phyloP scores from a whole-genome alignment of 2,329 filamentous ascomycete genomes.

The Colletotrichum sp. region DNA sequence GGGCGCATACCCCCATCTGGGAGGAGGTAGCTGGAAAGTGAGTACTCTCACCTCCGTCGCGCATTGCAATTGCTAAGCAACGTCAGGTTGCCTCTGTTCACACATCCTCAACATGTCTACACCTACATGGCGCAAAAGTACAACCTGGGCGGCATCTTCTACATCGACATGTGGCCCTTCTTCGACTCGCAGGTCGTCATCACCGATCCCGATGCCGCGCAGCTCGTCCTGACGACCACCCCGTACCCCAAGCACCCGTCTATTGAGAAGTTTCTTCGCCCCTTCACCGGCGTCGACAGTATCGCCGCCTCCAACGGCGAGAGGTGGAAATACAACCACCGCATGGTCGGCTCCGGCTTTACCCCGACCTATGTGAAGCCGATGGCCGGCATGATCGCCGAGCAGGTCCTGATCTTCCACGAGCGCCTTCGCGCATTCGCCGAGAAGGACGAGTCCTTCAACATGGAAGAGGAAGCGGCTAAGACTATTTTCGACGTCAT shows the following conservation, averaged over 20 bases:
- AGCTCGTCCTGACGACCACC: conserved; percentile 26
- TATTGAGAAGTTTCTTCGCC: conserved; percentile 24
- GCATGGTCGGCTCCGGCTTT: conserved; percentile 32
- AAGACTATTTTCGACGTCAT: conserved; percentile 29
- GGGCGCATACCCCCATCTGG: conserved; percentile 25
- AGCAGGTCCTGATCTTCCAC: conserved; percentile 29
- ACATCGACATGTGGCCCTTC: conserved; percentile 35
- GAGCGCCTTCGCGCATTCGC: conserved; percentile 19
- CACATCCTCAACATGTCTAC: conserved; percentile 26
- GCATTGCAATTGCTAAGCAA: not conserved
- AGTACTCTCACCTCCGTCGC: not conserved
- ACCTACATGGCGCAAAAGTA: conserved; percentile 27
- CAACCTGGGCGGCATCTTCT: conserved; percentile 33
- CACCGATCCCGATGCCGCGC: conserved; percentile 28
- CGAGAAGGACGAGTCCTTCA: conserved; percentile 21
- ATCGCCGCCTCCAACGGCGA: conserved; percentile 29
- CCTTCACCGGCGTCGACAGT: conserved; percentile 25
- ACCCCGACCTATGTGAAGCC: conserved; percentile 27
- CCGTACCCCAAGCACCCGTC: conserved; percentile 23
- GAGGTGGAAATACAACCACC: conserved; percentile 33
- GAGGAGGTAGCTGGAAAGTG: conserved; percentile 10
- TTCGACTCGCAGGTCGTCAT: conserved; percentile 29
- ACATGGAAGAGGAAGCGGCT: conserved; percentile 25
- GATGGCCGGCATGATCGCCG: conserved; percentile 27
- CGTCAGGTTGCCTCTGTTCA: conserved; percentile 23